Evolutionary conservation across 179 eudicot species (phyloP).

Genomic region (Silene coronaria): DNA sequence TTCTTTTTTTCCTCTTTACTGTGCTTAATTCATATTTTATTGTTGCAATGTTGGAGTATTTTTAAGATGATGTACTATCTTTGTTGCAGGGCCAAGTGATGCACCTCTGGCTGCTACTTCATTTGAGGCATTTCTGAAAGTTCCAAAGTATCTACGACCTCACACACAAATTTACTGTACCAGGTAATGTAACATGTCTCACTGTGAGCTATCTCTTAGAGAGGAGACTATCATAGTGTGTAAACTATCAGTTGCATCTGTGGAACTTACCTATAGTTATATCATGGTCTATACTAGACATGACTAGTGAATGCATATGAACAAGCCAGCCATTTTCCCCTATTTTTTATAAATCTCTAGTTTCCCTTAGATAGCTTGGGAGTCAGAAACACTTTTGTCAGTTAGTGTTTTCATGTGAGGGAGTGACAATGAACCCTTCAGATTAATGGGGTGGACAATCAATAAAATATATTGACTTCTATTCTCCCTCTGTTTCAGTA

Average conservation of each 20-base stretch:
- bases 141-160: conserved; percentile 86
- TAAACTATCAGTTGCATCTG: background rate
- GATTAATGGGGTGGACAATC: no score
- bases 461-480: no score
- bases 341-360: background rate
- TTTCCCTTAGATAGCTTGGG: background rate
- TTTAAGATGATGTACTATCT: conserved; percentile 12
- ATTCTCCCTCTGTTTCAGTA: no score
- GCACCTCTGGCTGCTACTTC: conserved; percentile 84
- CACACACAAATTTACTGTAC: conserved; percentile 95
- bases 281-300: background rate
- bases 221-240: background rate
- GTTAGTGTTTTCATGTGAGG: no score
- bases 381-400: no score
- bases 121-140: conserved; percentile 93
- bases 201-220: background rate
- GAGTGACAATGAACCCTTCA: no score
- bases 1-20: background rate
- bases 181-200: conserved; percentile 47
- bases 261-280: background rate
- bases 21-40: background rate
- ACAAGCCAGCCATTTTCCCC: background rate
- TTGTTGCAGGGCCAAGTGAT: conserved; percentile 76
- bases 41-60: background rate
- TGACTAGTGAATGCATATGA: background rate